phyloP scores from a whole-genome alignment of 306 rosid genomes.

The barrel medic (Medicago truncatula) region DNA sequence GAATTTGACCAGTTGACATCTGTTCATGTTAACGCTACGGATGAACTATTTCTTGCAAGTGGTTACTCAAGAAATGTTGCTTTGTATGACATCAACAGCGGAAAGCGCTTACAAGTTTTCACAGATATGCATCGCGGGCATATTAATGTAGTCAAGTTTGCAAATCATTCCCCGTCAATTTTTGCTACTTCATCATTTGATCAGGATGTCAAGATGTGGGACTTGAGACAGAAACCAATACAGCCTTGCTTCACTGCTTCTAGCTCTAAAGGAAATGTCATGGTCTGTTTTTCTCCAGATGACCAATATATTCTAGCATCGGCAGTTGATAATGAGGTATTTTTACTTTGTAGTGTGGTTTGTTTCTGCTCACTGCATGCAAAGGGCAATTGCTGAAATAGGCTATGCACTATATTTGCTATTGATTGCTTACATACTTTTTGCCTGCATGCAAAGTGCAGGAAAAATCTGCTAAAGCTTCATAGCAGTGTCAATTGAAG shows the following conservation, averaged over 20 bases:
- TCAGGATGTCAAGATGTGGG: slow-evolving; percentile 88
- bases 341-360: slow-evolving; percentile 17
- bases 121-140: slow-evolving; percentile 82
- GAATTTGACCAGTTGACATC: slow-evolving; percentile 86
- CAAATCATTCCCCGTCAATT: slow-evolving; percentile 80
- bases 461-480: slow-evolving; percentile 28
- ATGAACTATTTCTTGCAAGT: slow-evolving; percentile 86
- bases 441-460: background rate
- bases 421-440: too few relatives aligned
- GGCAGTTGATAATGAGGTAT: slow-evolving; percentile 88
- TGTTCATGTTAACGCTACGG: slow-evolving; percentile 79
- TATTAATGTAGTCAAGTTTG: slow-evolving; percentile 81
- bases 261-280: slow-evolving; percentile 83
- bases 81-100: slow-evolving; percentile 71
- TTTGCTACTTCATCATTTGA: slow-evolving; percentile 89
- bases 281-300: slow-evolving; percentile 95
- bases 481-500: slow-evolving; percentile 8
- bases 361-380: slow-evolving; percentile 26
- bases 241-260: slow-evolving; percentile 75
- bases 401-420: slow-evolving; percentile 4
- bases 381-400: slow-evolving; percentile 24
- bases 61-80: slow-evolving; percentile 89
- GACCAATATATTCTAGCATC: slow-evolving; percentile 83
- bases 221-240: slow-evolving; percentile 79
- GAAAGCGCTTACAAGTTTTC: slow-evolving; percentile 73